Evolutionary conservation across 2,329 filamentous ascomycete genomes (phyloP).

Genomic region (Colletotrichum lindemuthianum): DNA sequence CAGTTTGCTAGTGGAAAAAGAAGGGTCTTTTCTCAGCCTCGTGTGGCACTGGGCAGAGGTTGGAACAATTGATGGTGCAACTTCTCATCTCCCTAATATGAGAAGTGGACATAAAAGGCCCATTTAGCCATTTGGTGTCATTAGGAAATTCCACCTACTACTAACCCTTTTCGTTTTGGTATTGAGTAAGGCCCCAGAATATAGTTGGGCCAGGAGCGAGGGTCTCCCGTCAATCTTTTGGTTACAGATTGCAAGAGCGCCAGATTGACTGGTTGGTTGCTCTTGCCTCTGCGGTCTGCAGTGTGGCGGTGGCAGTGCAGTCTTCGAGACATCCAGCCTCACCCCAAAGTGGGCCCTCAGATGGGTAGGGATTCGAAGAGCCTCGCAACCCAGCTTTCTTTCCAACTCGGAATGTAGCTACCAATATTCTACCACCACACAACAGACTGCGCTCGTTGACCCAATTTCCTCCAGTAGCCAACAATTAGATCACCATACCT

Average conservation of each 20-base stretch:
- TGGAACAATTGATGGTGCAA: not conserved
- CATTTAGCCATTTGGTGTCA: too few relatives aligned
- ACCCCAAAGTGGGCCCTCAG: constrained; percentile 1
- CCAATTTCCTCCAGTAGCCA: not conserved
- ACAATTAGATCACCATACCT: not conserved
- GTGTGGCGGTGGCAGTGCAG: constrained; percentile 25
- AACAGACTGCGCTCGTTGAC: not conserved
- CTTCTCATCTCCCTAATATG: too few relatives aligned
- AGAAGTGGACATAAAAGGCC: too few relatives aligned
- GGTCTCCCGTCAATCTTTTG: not conserved
- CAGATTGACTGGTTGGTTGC: not conserved
- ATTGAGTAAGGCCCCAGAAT: too few relatives aligned
- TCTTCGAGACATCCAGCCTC: constrained; percentile 16
- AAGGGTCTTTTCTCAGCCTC: constrained; percentile 32
- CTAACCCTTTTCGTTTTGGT: too few relatives aligned
- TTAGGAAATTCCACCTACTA: too few relatives aligned
- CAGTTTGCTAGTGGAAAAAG: constrained; percentile 3
- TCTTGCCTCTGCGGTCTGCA: constrained; percentile 1
- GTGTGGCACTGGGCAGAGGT: constrained; percentile 20
- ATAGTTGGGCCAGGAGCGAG: not conserved
- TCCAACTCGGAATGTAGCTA: too few relatives aligned
- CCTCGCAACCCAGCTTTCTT: constrained; percentile 7
- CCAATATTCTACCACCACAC: too few relatives aligned
- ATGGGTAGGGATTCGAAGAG: constrained; percentile 25
- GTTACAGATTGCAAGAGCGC: too few relatives aligned